Evolutionary conservation across 225 moss, liverwort and hornwort species (phyloP).

Genomic region (Rhytidiadelphus loreus): DNA sequence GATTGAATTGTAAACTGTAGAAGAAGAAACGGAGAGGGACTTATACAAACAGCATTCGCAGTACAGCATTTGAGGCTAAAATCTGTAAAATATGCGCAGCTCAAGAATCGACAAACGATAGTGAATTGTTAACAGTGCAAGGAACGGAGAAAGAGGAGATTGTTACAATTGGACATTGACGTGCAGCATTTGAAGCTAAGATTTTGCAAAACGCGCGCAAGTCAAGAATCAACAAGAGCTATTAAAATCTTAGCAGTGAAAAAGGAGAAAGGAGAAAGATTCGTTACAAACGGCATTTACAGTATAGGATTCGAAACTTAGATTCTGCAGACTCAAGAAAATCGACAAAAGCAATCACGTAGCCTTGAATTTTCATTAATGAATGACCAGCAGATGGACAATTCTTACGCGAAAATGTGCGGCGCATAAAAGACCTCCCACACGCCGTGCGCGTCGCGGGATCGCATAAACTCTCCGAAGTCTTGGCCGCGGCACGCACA

Average conservation of each 20-base stretch:
- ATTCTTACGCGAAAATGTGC: slow-evolving; percentile 31
- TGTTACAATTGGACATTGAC: too few species aligned
- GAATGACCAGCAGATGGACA: neutral
- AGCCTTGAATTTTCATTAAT: neutral
- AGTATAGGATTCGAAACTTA: neutral
- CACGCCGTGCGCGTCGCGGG: slow-evolving; percentile 17
- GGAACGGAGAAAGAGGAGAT: neutral
- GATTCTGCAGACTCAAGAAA: neutral
- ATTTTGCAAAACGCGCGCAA: neutral
- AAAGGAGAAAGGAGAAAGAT: neutral
- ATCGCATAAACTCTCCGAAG: slow-evolving; percentile 24
- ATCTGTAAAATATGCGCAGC: neutral
- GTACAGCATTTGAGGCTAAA: neutral
- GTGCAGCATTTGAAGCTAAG: neutral
- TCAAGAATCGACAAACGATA: neutral
- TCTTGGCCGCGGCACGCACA: slow-evolving; percentile 19
- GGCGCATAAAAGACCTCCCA: slow-evolving; percentile 62
- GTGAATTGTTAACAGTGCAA: neutral
- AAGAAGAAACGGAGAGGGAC: neutral
- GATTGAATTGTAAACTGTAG: neutral
- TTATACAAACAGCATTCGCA: neutral
- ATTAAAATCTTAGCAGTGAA: neutral
- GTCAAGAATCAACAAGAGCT: neutral
- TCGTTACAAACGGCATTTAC: neutral
- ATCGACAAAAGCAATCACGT: neutral